Conservation (phyloP, 768 basidiomycete genomes). For the Psilocybe tampanensis region DNA sequence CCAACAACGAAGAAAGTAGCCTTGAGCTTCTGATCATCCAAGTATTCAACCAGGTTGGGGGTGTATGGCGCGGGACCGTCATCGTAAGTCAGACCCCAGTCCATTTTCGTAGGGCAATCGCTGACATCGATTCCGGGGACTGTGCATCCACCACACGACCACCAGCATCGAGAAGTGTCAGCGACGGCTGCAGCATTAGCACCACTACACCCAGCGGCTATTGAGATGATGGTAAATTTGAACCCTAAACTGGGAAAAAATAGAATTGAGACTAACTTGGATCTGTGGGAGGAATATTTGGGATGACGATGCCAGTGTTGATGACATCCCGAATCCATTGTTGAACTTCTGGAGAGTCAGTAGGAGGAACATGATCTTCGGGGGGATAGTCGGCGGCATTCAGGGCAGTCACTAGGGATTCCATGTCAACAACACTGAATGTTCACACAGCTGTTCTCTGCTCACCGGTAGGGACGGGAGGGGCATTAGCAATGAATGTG, state of each 20-base stretch:
- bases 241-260: not conserved
- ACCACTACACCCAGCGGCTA: constrained; percentile 48
- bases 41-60: constrained; percentile 69
- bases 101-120: constrained; percentile 70
- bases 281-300: constrained; percentile 48
- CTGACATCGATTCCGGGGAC: constrained; percentile 61
- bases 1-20: constrained; percentile 90
- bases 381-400: constrained; percentile 62
- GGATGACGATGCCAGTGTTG: constrained; percentile 54
- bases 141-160: constrained; percentile 78
- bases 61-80: constrained; percentile 86
- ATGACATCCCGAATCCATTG: constrained; percentile 73
- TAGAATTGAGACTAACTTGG: constrained; percentile 30
- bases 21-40: constrained; percentile 63
- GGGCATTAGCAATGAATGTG: constrained; percentile 55
- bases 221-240: not conserved
- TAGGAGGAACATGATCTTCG: constrained; percentile 61
- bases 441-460: constrained; percentile 7
- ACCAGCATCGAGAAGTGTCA: constrained; percentile 70
- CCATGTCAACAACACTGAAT: not conserved
- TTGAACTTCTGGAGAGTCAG: constrained; percentile 62
- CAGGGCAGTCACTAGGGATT: constrained; percentile 33
- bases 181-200: constrained; percentile 53
- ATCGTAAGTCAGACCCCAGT: constrained; percentile 64
- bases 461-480: constrained; percentile 56